phyloP scores from a whole-genome alignment of 2,329 filamentous ascomycete species.

The Ophiostoma piceae region DNA sequence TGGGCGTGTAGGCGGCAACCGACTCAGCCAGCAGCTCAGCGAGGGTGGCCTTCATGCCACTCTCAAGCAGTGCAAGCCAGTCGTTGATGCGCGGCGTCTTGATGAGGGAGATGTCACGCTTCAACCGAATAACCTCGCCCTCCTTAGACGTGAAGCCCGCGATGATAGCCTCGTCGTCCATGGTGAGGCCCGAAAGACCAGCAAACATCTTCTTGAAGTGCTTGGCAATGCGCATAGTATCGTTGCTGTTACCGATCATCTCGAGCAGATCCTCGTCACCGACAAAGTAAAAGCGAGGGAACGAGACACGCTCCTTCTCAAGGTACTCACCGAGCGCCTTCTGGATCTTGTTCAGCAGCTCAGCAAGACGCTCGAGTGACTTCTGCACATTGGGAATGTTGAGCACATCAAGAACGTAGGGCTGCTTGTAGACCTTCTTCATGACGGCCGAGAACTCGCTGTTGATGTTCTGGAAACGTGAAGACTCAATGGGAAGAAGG shows the following conservation, averaged over 20 bases:
- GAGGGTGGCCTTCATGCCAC: conserved; percentile 87
- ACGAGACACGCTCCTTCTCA: conserved; percentile 93
- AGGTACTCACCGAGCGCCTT: conserved; percentile 98
- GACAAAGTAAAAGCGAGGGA: conserved; percentile 98
- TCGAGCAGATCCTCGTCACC: conserved; percentile 97
- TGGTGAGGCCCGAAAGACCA: conserved; percentile 80
- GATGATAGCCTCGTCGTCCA: conserved; percentile 87
- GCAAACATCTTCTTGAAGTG: conserved; percentile 99
- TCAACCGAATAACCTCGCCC: conserved; percentile 79
- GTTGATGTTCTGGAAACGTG: conserved; percentile 98
- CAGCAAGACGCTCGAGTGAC: conserved; percentile 89
- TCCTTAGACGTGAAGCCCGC: conserved; percentile 93
- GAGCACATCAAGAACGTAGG: conserved; percentile 90
- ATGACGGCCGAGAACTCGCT: conserved; percentile 98
- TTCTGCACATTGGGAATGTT: conserved; percentile 95
- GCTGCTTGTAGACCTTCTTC: conserved; percentile 98
- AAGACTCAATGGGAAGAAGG: conserved; percentile 90
- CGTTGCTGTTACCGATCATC: conserved; percentile 99
- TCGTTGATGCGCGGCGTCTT: conserved; percentile 98
- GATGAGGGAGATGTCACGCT: conserved; percentile 83
- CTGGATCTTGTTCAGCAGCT: conserved; percentile 97
- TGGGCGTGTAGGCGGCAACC: conserved; percentile 70
- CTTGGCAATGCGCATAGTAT: conserved; percentile 91
- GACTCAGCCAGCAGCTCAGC: conserved; percentile 87
- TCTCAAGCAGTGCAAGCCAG: conserved; percentile 91